Base-by-base conservation (phyloP, 164 flowering plant genomes). In the Magnolia officinalis region DNA sequence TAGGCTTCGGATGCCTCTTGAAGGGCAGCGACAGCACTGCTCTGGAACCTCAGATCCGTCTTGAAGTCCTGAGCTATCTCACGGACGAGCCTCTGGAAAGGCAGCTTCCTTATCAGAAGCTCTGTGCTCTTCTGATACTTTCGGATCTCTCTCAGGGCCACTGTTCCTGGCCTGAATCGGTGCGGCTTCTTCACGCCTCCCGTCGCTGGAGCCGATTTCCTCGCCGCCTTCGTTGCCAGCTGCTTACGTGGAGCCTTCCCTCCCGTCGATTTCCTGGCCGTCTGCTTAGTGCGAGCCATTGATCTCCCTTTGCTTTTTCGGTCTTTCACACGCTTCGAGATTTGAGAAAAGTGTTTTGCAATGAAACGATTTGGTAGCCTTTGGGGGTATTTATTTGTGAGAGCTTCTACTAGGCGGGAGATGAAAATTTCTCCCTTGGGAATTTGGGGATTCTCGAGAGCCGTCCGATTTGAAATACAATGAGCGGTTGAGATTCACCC, bases 51-150 rank as follows among this genome's bases (percentile, higher is more conserved):
- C 49, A 75, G 77, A 52, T 75, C 77, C 6, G 77, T 75, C 72
- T 75, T 75, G 77, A 75, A 75, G 18, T 75, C 77, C 72, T 75
- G 77, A 51, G 77, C 77, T 16, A 75, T 75, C 29, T 75, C 77
- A 24, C 77, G 64, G 4, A 75, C 77, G 23, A 75, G 72, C 50
- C 77, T 21, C 72, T 75, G 77, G 66, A 75, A 75, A 10, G 77
- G 77, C 18, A 75, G 77, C 77, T 66, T 75, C 59, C 77, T 37
- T 67, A 75, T 75, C 63, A 75, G 24, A 16, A 75, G 63, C 77
- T 75, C 77, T 14, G 77, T 75, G 77, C 77, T 75, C 77, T 75
- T 75, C 77, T 75, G 77, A 9, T 75, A 75, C 70, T 75, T 75
- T 59, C 77, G 45, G 63, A 75, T 75, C 71, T 75, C 77, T 61